Percentiles rank a stretch among this genome's conserved stretches.
Evolutionary conservation across 2,329 filamentous ascomycete genomes (phyloP).

Genomic region (Pyrenophora graminea): DNA sequence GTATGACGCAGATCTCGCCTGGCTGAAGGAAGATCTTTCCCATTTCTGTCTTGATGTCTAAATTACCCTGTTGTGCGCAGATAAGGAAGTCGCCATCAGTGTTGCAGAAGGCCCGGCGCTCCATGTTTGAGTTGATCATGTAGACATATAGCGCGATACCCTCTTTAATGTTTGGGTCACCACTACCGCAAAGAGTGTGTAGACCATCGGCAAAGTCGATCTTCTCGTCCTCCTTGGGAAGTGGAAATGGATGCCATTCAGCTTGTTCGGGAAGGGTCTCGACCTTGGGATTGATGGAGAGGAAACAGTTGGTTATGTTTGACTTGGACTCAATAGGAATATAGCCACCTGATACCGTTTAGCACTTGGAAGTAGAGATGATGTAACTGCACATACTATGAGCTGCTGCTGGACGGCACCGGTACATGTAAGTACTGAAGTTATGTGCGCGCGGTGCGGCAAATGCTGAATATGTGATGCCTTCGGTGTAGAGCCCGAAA

Average conservation of each 20-base stretch:
- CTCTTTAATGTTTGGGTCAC: constrained; percentile 56
- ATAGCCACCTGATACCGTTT: constrained; percentile 33
- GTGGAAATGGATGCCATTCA: constrained; percentile 52
- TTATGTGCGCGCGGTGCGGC: constrained; percentile 49
- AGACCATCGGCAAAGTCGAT: constrained; percentile 56
- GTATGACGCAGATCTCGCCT: constrained; percentile 49
- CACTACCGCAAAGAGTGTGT: constrained; percentile 56
- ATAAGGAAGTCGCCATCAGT: constrained; percentile 48
- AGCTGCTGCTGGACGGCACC: constrained; percentile 50
- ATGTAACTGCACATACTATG: constrained; percentile 36
- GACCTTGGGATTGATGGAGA: constrained; percentile 53
- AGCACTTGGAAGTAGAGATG: neutral
- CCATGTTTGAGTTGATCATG: constrained; percentile 54
- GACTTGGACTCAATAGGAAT: constrained; percentile 34
- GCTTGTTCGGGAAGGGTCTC: constrained; percentile 57
- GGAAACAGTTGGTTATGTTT: constrained; percentile 51
- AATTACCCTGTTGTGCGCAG: constrained; percentile 41
- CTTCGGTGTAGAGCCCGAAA: constrained; percentile 53
- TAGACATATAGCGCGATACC: constrained; percentile 58
- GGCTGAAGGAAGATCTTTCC: constrained; percentile 46
- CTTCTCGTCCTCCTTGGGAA: constrained; percentile 43
- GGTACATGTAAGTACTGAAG: constrained; percentile 53
- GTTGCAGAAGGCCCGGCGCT: constrained; percentile 53
- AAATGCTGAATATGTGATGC: constrained; percentile 52
- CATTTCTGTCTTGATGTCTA: constrained; percentile 48